phyloP scores from a whole-genome alignment of 352 stramenopile species.

The Phytophthora idaei region DNA sequence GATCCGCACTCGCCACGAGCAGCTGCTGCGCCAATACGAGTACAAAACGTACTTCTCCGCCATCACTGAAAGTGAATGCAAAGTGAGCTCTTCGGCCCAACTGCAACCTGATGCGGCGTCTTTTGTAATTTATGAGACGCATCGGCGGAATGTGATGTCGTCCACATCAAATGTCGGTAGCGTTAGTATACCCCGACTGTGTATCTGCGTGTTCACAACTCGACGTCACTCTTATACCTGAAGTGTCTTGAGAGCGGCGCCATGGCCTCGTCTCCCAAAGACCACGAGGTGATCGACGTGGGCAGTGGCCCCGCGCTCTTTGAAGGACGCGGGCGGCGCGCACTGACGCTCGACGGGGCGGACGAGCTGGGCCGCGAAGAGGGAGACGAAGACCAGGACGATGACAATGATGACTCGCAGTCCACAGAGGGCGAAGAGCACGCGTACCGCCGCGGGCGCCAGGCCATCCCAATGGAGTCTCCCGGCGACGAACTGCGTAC shows the following conservation, averaged over 20 bases:
- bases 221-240: not conserved
- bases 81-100: constrained; percentile 13
- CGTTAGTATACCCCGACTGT: not conserved
- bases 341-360: constrained; percentile 28
- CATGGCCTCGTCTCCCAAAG: constrained; percentile 19
- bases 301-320: constrained; percentile 28
- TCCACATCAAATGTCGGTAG: not conserved
- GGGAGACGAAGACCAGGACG: constrained; percentile 7
- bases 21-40: constrained; percentile 90
- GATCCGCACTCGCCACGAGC: constrained; percentile 90
- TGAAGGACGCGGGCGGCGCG: constrained; percentile 14
- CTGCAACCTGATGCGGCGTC: constrained; percentile 12
- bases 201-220: constrained; percentile 15
- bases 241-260: constrained; percentile 1
- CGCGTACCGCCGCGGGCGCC: constrained; percentile 55
- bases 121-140: constrained; percentile 18
- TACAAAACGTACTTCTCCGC: constrained; percentile 63
- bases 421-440: constrained; percentile 36
- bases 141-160: constrained; percentile 2
- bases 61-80: constrained; percentile 3
- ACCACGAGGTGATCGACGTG: constrained; percentile 55
- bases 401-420: constrained; percentile 6
- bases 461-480: constrained; percentile 74
- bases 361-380: constrained; percentile 11
- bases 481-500: constrained; percentile 52